phyloP scores from a whole-genome alignment of 345 rosid species.

The Citrus trifoliata region DNA sequence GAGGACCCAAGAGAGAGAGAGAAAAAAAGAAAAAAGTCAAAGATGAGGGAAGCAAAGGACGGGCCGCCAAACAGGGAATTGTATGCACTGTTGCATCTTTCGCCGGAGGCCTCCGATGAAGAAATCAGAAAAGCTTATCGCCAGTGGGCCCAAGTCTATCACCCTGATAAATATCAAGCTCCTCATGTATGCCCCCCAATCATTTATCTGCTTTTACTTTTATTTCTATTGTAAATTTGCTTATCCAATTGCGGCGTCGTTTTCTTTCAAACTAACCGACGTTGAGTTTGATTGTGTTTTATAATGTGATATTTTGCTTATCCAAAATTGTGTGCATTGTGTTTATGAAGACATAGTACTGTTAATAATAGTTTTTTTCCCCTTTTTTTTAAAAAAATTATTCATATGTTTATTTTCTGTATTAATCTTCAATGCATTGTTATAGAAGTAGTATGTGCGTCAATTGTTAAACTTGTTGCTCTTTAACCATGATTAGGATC shows the following conservation, averaged over 20 bases:
- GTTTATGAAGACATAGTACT: not conserved
- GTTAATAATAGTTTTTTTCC: not conserved
- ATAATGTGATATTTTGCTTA: not conserved
- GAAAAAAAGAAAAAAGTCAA: not conserved
- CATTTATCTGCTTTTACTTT: not conserved
- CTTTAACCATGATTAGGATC: not conserved
- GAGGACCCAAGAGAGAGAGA: not conserved
- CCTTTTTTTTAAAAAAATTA: not conserved
- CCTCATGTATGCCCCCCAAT: conserved; percentile 40
- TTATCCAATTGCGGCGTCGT: not conserved
- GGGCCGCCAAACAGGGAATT: conserved; percentile 67
- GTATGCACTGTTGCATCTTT: conserved; percentile 78
- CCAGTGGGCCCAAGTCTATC: conserved; percentile 97
- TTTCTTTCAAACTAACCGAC: not conserved
- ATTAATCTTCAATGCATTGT: not conserved
- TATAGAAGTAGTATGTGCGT: too few relatives aligned
- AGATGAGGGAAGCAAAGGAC: conserved; percentile 14
- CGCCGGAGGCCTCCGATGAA: conserved; percentile 92
- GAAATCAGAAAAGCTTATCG: conserved; percentile 89
- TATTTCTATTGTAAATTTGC: not conserved
- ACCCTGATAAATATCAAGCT: conserved; percentile 90
- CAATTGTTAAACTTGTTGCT: not conserved
- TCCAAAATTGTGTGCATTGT: not conserved
- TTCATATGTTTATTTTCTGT: not conserved
- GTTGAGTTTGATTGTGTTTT: not conserved